These are phyloP conservation scores for Selaginella moellendorffii DNA, from an alignment of 75 land plant species.

Conservation along the genomic window DNA sequence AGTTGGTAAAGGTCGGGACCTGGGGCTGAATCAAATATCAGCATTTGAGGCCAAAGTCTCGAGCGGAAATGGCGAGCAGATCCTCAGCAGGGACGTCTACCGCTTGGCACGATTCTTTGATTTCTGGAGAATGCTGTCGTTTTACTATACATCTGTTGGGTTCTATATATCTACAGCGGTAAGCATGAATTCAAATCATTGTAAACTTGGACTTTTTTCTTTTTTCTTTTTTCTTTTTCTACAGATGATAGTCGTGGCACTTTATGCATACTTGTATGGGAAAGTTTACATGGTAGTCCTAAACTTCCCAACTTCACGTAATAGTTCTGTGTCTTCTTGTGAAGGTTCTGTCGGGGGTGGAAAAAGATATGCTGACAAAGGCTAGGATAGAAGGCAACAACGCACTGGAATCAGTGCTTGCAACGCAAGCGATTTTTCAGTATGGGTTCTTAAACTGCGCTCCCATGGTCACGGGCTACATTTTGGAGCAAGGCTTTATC, in stretches of 20 bases:
- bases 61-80: constrained; percentile 87
- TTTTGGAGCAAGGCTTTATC: constrained; percentile 67
- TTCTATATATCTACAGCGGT: constrained; percentile 78
- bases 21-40: constrained; percentile 78
- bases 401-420: constrained; percentile 64
- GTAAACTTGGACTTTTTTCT: too few species aligned
- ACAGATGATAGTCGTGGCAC: constrained; percentile 85
- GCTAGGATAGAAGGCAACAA: constrained; percentile 40
- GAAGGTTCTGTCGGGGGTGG: constrained; percentile 91
- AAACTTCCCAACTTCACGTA: too few species aligned
- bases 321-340: too few species aligned
- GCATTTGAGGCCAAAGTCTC: constrained; percentile 85
- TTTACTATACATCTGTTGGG: constrained; percentile 75
- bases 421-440: constrained; percentile 77
- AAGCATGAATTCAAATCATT: too few species aligned
- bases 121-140: constrained; percentile 76
- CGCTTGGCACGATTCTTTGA: constrained; percentile 73
- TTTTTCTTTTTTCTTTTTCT: too few species aligned
- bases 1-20: constrained; percentile 90
- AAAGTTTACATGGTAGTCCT: constrained; percentile 78
- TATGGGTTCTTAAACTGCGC: constrained; percentile 87
- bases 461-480: constrained; percentile 84
- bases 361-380: constrained; percentile 23
- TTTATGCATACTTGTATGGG: constrained; percentile 83
- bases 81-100: constrained; percentile 69